These are phyloP conservation scores for Trichoderma oligosporum DNA, from an alignment of 2,329 filamentous ascomycete genomes.

Conservation along the genomic window DNA sequence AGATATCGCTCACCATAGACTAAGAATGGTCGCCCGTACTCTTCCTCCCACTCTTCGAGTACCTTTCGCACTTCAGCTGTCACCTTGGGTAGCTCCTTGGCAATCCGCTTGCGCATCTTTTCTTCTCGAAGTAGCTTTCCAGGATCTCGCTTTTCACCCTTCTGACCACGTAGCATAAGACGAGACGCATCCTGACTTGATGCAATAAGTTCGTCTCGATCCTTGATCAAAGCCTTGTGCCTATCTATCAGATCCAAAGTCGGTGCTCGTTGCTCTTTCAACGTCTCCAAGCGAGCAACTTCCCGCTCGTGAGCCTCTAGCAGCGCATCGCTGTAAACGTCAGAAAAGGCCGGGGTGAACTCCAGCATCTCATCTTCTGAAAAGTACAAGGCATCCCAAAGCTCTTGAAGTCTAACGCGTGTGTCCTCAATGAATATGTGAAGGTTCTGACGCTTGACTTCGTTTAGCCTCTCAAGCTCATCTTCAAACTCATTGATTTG, in stretches of 20 bases:
- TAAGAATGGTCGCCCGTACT: conserved; percentile 88
- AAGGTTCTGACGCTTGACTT: conserved; percentile 91
- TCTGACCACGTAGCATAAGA: conserved; percentile 84
- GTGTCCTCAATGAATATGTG: conserved; percentile 96
- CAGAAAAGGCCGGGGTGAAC: conserved; percentile 93
- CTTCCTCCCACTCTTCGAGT: conserved; percentile 87
- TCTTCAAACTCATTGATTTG: conserved; percentile 96
- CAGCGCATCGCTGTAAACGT: conserved; percentile 93
- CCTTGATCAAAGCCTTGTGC: conserved; percentile 76
- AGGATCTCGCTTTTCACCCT: conserved; percentile 91
- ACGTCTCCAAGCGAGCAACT: conserved; percentile 72
- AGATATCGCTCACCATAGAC: conserved; percentile 91
- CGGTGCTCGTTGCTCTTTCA: conserved; percentile 84
- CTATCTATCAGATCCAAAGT: conserved; percentile 77
- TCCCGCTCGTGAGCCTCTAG: conserved; percentile 93
- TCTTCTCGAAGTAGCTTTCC: conserved; percentile 91
- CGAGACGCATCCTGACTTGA: conserved; percentile 94
- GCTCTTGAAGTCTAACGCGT: conserved; percentile 81
- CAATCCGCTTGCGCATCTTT: conserved; percentile 96
- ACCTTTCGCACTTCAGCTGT: conserved; percentile 75
- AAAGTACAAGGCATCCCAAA: conserved; percentile 93
- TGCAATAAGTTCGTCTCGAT: conserved; percentile 80
- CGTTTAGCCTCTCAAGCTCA: conserved; percentile 78
- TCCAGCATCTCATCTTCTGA: conserved; percentile 99
- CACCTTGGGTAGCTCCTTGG: conserved; percentile 92